These are phyloP conservation scores for Didymella sp. DNA, from an alignment of 2,329 filamentous ascomycete species.

Conservation along the genomic window DNA sequence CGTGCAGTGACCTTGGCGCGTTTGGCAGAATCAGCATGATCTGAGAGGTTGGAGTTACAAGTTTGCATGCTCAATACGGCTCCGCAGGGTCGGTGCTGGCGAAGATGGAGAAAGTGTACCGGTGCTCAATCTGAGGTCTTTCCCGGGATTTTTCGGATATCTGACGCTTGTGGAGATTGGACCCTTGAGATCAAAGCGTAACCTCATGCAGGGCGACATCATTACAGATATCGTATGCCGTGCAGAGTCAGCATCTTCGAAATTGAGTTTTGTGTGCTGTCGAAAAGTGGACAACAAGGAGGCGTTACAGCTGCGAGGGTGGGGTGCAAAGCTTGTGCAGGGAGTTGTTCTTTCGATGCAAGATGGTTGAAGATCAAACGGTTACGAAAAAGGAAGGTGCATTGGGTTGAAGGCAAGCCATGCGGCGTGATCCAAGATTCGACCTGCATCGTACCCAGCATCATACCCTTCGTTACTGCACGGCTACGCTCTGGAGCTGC, in stretches of 20 bases:
- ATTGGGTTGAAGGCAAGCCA: conserved; percentile 14
- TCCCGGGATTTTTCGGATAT: conserved; percentile 9
- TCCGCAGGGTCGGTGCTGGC: conserved; percentile 8
- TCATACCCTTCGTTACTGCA: neutral
- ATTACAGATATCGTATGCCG: conserved; percentile 10
- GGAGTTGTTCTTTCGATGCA: conserved; percentile 17
- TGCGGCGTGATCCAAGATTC: conserved; percentile 22
- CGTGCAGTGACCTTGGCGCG: conserved; percentile 16
- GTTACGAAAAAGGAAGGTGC: conserved; percentile 26
- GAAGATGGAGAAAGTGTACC: conserved; percentile 16
- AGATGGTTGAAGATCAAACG: conserved; percentile 18
- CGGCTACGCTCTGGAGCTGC: neutral
- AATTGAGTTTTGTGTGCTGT: conserved; percentile 13
- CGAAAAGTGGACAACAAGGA: conserved; percentile 7
- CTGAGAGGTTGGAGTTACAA: conserved; percentile 14
- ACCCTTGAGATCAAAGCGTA: conserved; percentile 8
- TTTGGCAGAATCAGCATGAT: conserved; percentile 29
- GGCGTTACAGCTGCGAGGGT: conserved; percentile 5
- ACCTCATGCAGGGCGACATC: conserved; percentile 17
- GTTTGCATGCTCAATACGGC: conserved; percentile 1
- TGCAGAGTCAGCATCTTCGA: conserved; percentile 7
- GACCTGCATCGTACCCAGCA: conserved; percentile 8
- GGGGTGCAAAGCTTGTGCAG: conserved; percentile 13
- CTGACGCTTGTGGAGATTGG: conserved; percentile 8
- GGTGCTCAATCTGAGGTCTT: conserved; percentile 3